Conservation (phyloP, 148 eudicot genomes). For the Limonium bicolor region DNA sequence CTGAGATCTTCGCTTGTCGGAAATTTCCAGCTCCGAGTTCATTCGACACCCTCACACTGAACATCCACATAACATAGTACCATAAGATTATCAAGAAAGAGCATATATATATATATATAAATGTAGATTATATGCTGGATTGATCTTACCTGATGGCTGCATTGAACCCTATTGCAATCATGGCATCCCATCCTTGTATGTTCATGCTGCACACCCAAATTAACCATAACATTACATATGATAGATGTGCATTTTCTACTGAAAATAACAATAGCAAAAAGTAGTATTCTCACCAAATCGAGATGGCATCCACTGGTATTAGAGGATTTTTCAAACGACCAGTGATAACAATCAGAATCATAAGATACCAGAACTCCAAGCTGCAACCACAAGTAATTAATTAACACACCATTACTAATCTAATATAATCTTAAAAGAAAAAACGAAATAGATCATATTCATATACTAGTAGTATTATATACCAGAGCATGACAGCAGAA, state of each 20-base stretch:
- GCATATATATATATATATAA: neutral
- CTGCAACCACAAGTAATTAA: constrained; percentile 11
- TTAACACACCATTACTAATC: neutral
- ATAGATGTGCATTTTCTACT: too few species aligned
- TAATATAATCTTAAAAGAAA: neutral
- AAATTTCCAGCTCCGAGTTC: constrained; percentile 55
- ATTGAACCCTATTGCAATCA: constrained; percentile 26
- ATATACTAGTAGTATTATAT: too few species aligned
- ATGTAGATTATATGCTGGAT: neutral
- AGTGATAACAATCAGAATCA: constrained; percentile 20
- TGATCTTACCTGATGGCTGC: constrained; percentile 26
- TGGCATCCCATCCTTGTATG: constrained; percentile 18
- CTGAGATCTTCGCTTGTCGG: constrained; percentile 34
- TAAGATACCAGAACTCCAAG: constrained; percentile 33
- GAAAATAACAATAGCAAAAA: neutral
- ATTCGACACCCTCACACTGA: constrained; percentile 50
- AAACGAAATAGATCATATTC: neutral
- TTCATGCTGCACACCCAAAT: constrained; percentile 16
- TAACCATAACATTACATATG: neutral
- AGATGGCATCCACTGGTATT: constrained; percentile 26
- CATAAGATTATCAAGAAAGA: neutral
- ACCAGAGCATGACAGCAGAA: constrained; percentile 83
- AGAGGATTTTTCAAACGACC: constrained; percentile 28
- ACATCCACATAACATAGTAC: too few species aligned
- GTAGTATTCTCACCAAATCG: constrained; percentile 19